Evolutionary conservation across 768 basidiomycete genomes (phyloP).

Genomic region (Cubamyces lactineus): DNA sequence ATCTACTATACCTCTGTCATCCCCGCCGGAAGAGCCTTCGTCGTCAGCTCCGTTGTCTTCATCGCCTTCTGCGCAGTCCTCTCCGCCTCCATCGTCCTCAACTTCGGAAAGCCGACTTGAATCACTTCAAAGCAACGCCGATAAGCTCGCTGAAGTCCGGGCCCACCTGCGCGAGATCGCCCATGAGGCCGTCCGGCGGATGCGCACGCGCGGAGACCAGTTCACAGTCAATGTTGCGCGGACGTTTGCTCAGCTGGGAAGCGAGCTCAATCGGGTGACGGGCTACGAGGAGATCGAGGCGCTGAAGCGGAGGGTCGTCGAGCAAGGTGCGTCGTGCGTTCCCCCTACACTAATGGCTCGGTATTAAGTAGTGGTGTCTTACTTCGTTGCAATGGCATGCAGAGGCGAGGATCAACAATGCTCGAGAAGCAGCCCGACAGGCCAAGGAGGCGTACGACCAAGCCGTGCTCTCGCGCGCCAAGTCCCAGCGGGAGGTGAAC

Average conservation of each 20-base stretch:
- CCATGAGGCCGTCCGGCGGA: slow-evolving; percentile 35
- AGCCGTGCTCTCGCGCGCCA: slow-evolving; percentile 78
- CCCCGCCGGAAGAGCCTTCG: neutral
- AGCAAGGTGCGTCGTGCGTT: slow-evolving; percentile 63
- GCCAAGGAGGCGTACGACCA: slow-evolving; percentile 79
- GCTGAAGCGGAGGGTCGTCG: slow-evolving; percentile 74
- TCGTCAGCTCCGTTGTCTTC: neutral
- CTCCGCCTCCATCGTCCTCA: neutral
- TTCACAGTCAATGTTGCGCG: slow-evolving; percentile 59
- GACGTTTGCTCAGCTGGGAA: slow-evolving; percentile 74
- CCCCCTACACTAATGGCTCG: neutral
- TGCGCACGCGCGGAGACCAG: slow-evolving; percentile 59
- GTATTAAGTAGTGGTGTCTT: too few relatives aligned
- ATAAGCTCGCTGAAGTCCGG: slow-evolving; percentile 20
- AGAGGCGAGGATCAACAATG: slow-evolving; percentile 76
- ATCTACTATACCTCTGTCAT: neutral
- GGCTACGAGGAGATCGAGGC: slow-evolving; percentile 92
- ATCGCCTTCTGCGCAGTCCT: neutral
- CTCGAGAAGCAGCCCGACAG: slow-evolving; percentile 65
- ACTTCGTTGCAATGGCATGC: neutral
- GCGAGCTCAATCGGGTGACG: slow-evolving; percentile 81
- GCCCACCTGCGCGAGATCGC: slow-evolving; percentile 49
- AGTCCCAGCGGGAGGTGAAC: slow-evolving; percentile 94
- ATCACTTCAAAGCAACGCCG: neutral
- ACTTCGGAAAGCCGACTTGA: neutral